Percentiles rank a stretch among this genome's conserved stretches.
Evolutionary conservation across 192 early-diverging fungal genomes (phyloP).

Genomic region (Allomyces macrogynus): DNA sequence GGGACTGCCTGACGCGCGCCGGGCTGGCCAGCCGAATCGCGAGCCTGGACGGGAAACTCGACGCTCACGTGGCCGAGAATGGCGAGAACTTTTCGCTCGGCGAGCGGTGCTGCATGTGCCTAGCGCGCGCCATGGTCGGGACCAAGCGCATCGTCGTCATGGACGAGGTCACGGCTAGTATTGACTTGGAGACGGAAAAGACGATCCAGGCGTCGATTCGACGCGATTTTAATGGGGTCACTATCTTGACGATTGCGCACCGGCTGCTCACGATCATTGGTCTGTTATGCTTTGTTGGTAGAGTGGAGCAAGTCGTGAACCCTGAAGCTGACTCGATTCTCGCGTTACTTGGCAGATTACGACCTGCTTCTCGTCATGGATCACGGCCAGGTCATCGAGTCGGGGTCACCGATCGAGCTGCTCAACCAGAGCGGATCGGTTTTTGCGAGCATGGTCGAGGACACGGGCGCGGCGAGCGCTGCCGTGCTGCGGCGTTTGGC

Average conservation of each 20-base stretch:
- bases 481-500: conserved; percentile 29
- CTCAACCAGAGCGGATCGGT: conserved; percentile 17
- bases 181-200: conserved; percentile 36
- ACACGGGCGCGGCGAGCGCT: conserved; percentile 41
- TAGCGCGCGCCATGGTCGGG: conserved; percentile 5
- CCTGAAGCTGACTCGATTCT: no score
- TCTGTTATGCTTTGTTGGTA: background rate
- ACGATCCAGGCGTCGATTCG: conserved; percentile 49
- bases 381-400: background rate
- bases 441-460: conserved; percentile 38
- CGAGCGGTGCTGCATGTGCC: conserved; percentile 2
- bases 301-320: no score
- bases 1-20: conserved; percentile 33
- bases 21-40: conserved; percentile 8
- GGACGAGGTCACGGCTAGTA: conserved; percentile 6
- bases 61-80: conserved; percentile 1
- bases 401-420: conserved; percentile 27
- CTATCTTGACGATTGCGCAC: conserved; percentile 54
- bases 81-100: conserved; percentile 3
- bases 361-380: conserved; percentile 1
- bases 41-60: background rate
- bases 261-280: conserved; percentile 45
- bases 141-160: conserved; percentile 1
- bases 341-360: background rate
- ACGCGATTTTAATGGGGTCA: conserved; percentile 26